Conservation (phyloP, 2,329 filamentous ascomycete genomes). For the Sporothrix brasiliensis region DNA sequence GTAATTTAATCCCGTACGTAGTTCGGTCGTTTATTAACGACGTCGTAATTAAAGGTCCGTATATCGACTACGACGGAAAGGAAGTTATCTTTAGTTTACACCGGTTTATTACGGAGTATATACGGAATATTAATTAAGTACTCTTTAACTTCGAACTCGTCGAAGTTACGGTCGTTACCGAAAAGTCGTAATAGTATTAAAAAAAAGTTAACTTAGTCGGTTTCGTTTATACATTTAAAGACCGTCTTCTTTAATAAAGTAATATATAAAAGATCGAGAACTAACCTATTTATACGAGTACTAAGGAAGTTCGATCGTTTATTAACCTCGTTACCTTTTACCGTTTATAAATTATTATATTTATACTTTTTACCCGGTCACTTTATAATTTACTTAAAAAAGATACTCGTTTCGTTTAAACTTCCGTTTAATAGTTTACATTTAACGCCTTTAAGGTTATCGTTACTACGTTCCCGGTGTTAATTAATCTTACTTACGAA, state of each 20-base stretch:
- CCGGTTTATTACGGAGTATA: too few species aligned
- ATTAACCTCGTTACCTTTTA: not conserved
- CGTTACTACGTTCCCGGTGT: not conserved
- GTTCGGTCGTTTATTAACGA: too few species aligned
- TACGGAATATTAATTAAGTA: too few species aligned
- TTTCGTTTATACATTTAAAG: not conserved
- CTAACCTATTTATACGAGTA: not conserved
- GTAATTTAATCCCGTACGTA: too few species aligned
- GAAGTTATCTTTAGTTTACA: too few species aligned
- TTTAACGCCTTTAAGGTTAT: not conserved
- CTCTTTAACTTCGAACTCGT: too few species aligned
- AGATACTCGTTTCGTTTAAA: not conserved
- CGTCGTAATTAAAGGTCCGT: too few species aligned
- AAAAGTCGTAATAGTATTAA: conserved; percentile 1
- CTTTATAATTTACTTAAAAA: conserved; percentile 1
- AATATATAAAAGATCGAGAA: not conserved
- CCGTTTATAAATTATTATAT: not conserved
- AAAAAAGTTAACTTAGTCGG: not conserved
- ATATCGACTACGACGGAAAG: too few species aligned
- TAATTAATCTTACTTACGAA: not conserved
- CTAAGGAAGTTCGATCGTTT: not conserved
- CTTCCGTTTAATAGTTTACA: not conserved
- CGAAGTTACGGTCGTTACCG: not conserved
- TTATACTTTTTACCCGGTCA: not conserved
- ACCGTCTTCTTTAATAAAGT: not conserved